Percentiles rank a stretch among this genome's conserved stretches.
These are phyloP conservation scores for Radiomyces spectabilis DNA, from an alignment of 192 early-diverging fungal genomes.

Conservation along the genomic window DNA sequence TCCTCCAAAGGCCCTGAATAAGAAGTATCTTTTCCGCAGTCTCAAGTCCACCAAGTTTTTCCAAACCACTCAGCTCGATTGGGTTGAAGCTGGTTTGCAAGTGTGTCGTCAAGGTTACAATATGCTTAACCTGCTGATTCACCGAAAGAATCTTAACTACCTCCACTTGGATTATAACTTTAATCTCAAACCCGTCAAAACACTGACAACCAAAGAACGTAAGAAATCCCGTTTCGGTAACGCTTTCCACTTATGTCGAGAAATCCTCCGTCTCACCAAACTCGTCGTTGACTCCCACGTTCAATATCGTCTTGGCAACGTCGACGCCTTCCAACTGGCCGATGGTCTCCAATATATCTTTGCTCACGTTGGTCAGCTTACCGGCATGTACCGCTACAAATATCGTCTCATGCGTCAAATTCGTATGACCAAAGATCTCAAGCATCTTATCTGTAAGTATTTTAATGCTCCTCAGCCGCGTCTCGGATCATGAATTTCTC, in stretches of 20 bases:
- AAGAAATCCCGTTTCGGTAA: conserved; percentile 99
- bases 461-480: background rate
- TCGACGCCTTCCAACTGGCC: conserved; percentile 98
- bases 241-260: conserved; percentile 92
- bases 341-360: conserved; percentile 99
- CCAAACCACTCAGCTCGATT: conserved; percentile 96
- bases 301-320: conserved; percentile 95
- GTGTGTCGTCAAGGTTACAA: conserved; percentile 98
- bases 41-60: conserved; percentile 97
- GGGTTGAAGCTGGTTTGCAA: conserved; percentile 99
- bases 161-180: conserved; percentile 99
- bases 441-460: conserved; percentile 31
- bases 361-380: conserved; percentile 96
- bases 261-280: conserved; percentile 95
- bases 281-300: conserved; percentile 96
- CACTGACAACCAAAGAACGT: conserved; percentile 97
- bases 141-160: conserved; percentile 97
- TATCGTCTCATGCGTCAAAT: conserved; percentile 97
- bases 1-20: conserved; percentile 81
- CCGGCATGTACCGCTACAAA: conserved; percentile 99
- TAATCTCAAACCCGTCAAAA: conserved; percentile 98
- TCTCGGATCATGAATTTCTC: no score
- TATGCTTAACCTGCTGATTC: conserved; percentile 98
- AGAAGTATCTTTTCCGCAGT: conserved; percentile 93
- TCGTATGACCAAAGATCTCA: conserved; percentile 62